Conservation (phyloP, 2,329 filamentous ascomycete species). For the Epichloe gansuensis region DNA sequence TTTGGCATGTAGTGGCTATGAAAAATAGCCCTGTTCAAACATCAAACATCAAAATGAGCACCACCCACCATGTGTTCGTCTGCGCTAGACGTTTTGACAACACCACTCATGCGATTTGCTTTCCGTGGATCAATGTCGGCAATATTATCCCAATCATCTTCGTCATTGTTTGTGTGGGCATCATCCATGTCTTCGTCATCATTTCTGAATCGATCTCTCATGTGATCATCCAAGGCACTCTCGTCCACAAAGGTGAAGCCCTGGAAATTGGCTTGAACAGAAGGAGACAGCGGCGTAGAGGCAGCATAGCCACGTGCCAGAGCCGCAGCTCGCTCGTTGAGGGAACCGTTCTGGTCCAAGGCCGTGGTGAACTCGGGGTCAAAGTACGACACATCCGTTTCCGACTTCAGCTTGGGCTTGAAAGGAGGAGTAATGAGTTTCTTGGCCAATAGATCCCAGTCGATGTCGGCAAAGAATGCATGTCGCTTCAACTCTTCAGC, state of each 20-base stretch:
- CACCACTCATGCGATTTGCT: constrained; percentile 51
- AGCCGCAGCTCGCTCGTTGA: constrained; percentile 83
- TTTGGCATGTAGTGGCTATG: not conserved
- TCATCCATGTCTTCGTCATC: constrained; percentile 52
- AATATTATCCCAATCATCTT: constrained; percentile 48
- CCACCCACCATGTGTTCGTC: constrained; percentile 54
- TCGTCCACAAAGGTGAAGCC: constrained; percentile 99
- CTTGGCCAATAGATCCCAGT: constrained; percentile 79
- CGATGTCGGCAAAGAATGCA: constrained; percentile 86
- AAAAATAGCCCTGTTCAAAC: constrained; percentile 30
- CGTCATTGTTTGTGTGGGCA: constrained; percentile 27
- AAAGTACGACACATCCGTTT: constrained; percentile 95
- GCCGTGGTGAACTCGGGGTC: constrained; percentile 98
- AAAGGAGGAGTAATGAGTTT: constrained; percentile 94
- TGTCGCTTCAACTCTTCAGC: constrained; percentile 91
- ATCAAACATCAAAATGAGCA: constrained; percentile 42
- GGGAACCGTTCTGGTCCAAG: constrained; percentile 69
- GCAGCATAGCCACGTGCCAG: constrained; percentile 76
- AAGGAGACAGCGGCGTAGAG: constrained; percentile 85
- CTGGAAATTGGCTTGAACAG: constrained; percentile 95
- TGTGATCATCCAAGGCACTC: constrained; percentile 82
- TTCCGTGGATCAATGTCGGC: constrained; percentile 40
- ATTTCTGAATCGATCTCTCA: constrained; percentile 38
- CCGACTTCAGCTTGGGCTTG: constrained; percentile 92
- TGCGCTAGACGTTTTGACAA: constrained; percentile 42